phyloP scores from a whole-genome alignment of 2,329 filamentous ascomycete genomes.

The Venturia pyrina region DNA sequence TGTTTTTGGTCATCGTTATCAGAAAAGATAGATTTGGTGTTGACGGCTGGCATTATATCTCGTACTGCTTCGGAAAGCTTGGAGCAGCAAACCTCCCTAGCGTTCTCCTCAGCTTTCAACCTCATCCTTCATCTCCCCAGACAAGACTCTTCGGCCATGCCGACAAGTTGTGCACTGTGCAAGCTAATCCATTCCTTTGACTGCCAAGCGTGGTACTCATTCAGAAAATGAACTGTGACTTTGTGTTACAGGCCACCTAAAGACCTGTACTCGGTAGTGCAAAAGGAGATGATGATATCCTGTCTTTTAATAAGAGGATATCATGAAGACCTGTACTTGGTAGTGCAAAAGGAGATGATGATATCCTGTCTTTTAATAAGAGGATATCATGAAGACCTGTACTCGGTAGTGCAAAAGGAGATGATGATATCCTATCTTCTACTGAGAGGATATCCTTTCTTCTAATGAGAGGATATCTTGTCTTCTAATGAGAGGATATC shows the following conservation, averaged over 20 bases:
- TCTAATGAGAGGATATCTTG: no score
- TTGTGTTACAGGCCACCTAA: background rate
- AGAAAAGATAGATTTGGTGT: no score
- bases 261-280: background rate
- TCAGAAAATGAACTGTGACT: background rate
- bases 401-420: no score
- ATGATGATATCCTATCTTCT: no score
- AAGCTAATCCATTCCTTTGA: background rate
- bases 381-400: no score
- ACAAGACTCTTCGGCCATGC: background rate
- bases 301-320: no score
- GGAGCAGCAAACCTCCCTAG: background rate
- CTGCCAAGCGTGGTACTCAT: background rate
- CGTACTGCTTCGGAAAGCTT: background rate
- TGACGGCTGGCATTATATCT: no score
- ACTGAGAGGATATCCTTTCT: no score
- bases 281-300: background rate
- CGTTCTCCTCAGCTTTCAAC: background rate
- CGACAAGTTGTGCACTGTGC: background rate
- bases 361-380: no score
- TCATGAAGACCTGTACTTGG: no score
- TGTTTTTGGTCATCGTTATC: background rate
- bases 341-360: no score
- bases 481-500: no score
- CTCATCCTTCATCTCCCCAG: background rate